Conservation (phyloP, 768 basidiomycete genomes). For the Termitomyces sp. region DNA sequence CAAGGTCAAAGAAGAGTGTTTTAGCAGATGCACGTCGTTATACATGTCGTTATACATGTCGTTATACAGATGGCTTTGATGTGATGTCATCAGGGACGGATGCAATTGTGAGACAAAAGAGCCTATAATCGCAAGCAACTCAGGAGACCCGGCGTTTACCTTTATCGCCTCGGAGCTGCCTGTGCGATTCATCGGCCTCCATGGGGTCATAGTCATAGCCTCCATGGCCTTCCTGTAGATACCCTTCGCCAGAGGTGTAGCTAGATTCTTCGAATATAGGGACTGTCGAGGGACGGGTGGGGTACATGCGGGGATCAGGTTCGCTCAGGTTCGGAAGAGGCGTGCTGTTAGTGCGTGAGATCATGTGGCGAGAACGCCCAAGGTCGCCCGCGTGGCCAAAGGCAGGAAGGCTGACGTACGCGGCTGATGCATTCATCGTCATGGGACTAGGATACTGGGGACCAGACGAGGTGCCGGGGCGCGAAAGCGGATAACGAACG, state of each 20-base stretch:
- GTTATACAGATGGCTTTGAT: background rate
- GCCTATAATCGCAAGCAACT: background rate
- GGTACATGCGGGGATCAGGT: background rate
- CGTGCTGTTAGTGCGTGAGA: slow-evolving; percentile 1
- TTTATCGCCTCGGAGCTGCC: slow-evolving; percentile 2
- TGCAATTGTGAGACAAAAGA: background rate
- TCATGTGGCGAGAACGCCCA: background rate
- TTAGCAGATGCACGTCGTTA: background rate
- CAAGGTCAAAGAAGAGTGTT: background rate
- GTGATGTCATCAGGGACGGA: background rate
- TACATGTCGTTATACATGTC: background rate
- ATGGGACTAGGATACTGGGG: background rate
- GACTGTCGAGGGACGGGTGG: slow-evolving; percentile 3
- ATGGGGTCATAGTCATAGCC: background rate
- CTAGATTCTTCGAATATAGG: background rate
- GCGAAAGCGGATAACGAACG: background rate
- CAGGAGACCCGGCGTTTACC: slow-evolving; percentile 2
- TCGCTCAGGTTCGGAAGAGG: background rate
- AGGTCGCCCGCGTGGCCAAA: slow-evolving; percentile 5
- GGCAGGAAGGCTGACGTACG: background rate
- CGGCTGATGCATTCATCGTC: background rate
- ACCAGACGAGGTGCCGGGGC: background rate
- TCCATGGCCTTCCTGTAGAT: background rate
- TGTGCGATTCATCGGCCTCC: background rate
- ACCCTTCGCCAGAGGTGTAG: background rate